Evolutionary conservation across 441 rosid genomes (phyloP).

Genomic region (Isatis lusitanica): DNA sequence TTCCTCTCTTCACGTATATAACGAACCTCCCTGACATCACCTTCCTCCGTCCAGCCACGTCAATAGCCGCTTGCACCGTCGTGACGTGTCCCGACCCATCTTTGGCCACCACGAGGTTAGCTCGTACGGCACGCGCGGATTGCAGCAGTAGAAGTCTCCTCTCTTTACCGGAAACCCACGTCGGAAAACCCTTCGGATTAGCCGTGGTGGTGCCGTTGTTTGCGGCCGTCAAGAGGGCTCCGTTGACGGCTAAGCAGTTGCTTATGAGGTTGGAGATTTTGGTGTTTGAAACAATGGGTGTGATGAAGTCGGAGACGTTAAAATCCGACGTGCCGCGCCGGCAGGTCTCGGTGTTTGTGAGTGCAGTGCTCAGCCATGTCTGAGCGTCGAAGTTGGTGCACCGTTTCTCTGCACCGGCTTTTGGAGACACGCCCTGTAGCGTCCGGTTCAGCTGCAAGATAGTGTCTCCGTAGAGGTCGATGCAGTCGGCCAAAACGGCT

Average conservation of each 20-base stretch:
- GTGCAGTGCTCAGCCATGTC: conserved; percentile 83
- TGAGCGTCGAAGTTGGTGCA: conserved; percentile 71
- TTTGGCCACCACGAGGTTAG: conserved; percentile 68
- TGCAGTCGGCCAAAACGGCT: conserved; percentile 60
- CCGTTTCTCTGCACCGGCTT: neutral
- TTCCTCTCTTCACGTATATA: conserved; percentile 72
- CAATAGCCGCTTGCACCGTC: conserved; percentile 66
- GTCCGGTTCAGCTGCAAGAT: conserved; percentile 64
- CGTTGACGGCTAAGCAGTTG: conserved; percentile 44
- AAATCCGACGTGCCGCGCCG: conserved; percentile 59
- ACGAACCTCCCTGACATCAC: conserved; percentile 48
- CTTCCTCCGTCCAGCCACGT: conserved; percentile 63
- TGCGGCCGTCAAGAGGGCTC: conserved; percentile 34
- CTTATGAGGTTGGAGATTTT: conserved; percentile 64
- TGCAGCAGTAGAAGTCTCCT: conserved; percentile 51
- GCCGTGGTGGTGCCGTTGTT: conserved; percentile 8
- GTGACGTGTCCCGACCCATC: conserved; percentile 73
- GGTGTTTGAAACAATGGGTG: conserved; percentile 46
- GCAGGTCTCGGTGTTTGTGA: conserved; percentile 77
- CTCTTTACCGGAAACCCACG: conserved; percentile 50
- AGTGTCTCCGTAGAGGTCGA: conserved; percentile 54
- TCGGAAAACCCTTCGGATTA: conserved; percentile 41
- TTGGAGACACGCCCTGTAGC: conserved; percentile 35
- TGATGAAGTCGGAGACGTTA: conserved; percentile 56
- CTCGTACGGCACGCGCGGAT: conserved; percentile 26